A percentile compares a stretch with the other conserved stretches of the same genome.
Conservation (phyloP, 148 eudicot genomes). For the Diospyros kaki region DNA sequence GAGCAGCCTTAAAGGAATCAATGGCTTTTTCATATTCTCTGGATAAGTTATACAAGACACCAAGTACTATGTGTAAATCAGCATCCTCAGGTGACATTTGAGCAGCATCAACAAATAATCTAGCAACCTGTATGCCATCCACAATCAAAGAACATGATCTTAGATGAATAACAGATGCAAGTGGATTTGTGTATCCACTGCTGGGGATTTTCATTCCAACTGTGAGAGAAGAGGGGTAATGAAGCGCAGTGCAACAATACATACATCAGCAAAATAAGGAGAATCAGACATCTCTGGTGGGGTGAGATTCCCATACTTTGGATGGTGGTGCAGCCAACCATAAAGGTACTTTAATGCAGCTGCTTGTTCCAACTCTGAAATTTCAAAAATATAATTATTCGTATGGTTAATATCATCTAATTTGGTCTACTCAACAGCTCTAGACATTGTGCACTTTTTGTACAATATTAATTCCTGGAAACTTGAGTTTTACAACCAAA, state of each 20-base stretch:
- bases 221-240: neutral
- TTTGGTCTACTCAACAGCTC: neutral
- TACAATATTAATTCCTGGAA: conserved; percentile 1
- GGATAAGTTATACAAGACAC: conserved; percentile 86
- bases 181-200: neutral
- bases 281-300: conserved; percentile 57
- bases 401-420: neutral
- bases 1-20: conserved; percentile 79
- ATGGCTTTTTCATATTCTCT: conserved; percentile 94
- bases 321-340: conserved; percentile 83
- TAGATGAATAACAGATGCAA: conserved; percentile 9
- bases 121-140: conserved; percentile 53
- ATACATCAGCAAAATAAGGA: conserved; percentile 80
- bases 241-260: conserved; percentile 16
- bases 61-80: conserved; percentile 91
- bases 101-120: conserved; percentile 81
- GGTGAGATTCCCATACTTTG: conserved; percentile 72
- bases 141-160: conserved; percentile 14
- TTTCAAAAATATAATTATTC: neutral
- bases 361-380: conserved; percentile 85
- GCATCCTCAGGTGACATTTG: conserved; percentile 93
- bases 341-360: conserved; percentile 86
- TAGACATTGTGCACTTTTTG: neutral
- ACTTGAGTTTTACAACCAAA: neutral
- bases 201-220: conserved; percentile 1